Percentiles rank a stretch among this genome's conserved stretches.
Evolutionary conservation across 1,284 basidiomycete genomes (phyloP).

Genomic region (Cyathus olla): DNA sequence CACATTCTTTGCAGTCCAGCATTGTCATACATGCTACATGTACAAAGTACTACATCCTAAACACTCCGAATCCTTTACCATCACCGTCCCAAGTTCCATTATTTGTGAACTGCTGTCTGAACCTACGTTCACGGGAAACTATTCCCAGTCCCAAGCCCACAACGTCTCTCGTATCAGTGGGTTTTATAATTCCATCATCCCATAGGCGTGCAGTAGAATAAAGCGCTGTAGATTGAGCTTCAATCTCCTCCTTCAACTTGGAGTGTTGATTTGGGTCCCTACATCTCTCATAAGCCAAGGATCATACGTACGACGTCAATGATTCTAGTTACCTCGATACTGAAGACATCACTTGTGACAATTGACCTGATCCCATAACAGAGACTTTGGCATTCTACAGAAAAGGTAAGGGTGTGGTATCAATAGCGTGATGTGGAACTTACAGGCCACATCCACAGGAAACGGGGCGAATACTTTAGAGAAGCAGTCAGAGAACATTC

Average conservation of each 20-base stretch:
- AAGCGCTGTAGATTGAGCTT: constrained; percentile 86
- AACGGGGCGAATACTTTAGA: constrained; percentile 87
- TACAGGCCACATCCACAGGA: constrained; percentile 98
- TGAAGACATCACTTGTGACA: constrained; percentile 92
- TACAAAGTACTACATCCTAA: constrained; percentile 78
- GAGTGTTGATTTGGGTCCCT: constrained; percentile 84
- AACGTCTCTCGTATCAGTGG: constrained; percentile 90
- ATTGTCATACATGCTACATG: background rate
- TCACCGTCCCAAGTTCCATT: constrained; percentile 79
- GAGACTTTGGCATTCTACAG: constrained; percentile 89
- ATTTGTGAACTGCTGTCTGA: constrained; percentile 20
- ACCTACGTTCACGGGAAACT: constrained; percentile 59
- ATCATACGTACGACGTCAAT: background rate
- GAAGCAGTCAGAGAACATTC: constrained; percentile 9
- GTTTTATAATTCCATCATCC: constrained; percentile 96
- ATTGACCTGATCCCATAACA: constrained; percentile 97
- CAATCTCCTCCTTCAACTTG: constrained; percentile 84
- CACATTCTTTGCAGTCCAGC: no score
- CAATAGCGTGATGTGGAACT: constrained; percentile 36
- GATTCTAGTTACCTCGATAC: constrained; percentile 77
- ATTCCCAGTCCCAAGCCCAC: constrained; percentile 89
- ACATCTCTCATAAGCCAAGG: constrained; percentile 5
- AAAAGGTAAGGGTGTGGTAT: background rate
- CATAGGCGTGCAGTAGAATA: constrained; percentile 92
- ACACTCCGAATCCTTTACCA: constrained; percentile 86